Percentiles rank a stretch among this genome's conserved stretches.
Evolutionary conservation across 2,329 filamentous ascomycete genomes (phyloP).

Genomic region (Penicillium freii): DNA sequence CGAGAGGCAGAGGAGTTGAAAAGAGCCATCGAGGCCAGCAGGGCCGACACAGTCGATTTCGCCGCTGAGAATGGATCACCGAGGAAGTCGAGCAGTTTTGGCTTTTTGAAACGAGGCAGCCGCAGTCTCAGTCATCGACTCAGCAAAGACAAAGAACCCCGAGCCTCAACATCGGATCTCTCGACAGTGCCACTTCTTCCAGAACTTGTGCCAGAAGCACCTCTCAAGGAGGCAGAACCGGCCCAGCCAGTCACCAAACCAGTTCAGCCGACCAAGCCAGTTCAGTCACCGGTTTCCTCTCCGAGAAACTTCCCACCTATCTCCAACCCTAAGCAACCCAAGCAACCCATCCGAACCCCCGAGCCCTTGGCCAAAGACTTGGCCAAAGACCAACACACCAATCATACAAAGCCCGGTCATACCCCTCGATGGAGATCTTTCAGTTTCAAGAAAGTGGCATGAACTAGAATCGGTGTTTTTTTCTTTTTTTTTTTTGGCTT

Average conservation of each 20-base stretch:
- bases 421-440: constrained; percentile 26
- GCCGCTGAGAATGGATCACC: constrained; percentile 40
- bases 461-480: constrained; percentile 2
- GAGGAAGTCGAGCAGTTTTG: constrained; percentile 50
- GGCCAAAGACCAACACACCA: constrained; percentile 5
- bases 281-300: constrained; percentile 15
- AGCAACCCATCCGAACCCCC: constrained; percentile 18
- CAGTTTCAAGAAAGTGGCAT: constrained; percentile 25
- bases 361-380: constrained; percentile 14
- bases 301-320: constrained; percentile 15
- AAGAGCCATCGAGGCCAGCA: constrained; percentile 65
- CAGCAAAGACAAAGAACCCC: constrained; percentile 39
- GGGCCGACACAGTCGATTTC: constrained; percentile 57
- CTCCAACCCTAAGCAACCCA: constrained; percentile 19
- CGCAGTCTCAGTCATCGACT: constrained; percentile 78
- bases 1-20: constrained; percentile 61
- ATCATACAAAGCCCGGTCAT: constrained; percentile 15
- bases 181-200: constrained; percentile 12
- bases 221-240: not conserved
- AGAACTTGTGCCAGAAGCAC: constrained; percentile 20
- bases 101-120: constrained; percentile 67
- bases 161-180: constrained; percentile 29
- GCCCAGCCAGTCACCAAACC: constrained; percentile 1
- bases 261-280: not conserved
- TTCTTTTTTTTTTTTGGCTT: not conserved